These are phyloP conservation scores for Pichia scutulata DNA, from an alignment of 805 yeast genomes.

Conservation along the genomic window DNA sequence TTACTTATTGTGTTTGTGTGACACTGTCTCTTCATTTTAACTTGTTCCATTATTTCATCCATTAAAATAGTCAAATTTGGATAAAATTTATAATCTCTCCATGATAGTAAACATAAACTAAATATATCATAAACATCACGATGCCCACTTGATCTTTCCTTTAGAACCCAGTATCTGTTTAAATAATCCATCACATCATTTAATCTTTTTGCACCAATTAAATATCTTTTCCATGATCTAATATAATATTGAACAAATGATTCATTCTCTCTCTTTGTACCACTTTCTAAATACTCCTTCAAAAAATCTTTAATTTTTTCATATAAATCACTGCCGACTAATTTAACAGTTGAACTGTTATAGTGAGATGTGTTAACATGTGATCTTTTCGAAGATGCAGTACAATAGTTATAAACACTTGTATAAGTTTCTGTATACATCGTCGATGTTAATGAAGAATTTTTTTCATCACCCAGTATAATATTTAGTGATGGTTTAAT, in stretches of 20 bases:
- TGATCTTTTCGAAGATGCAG: conserved; percentile 54
- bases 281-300: conserved; percentile 44
- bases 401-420: conserved; percentile 89
- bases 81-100: conserved; percentile 80
- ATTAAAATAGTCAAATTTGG: conserved; percentile 54
- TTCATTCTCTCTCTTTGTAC: conserved; percentile 49
- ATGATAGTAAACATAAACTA: conserved; percentile 76
- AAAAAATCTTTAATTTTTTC: conserved; percentile 62
- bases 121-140: conserved; percentile 86
- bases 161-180: conserved; percentile 96
- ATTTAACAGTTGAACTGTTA: conserved; percentile 16
- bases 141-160: conserved; percentile 90
- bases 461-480: conserved; percentile 61
- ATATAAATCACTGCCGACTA: conserved; percentile 90
- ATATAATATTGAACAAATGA: conserved; percentile 77
- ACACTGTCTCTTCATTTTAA: conserved; percentile 73
- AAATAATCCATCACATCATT: conserved; percentile 92
- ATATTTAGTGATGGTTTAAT: conserved; percentile 70
- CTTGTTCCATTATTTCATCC: conserved; percentile 64
- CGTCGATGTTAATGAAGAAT: conserved; percentile 53
- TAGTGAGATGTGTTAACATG: conserved; percentile 13
- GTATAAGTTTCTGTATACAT: conserved; percentile 89
- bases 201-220: conserved; percentile 85
- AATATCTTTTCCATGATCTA: conserved; percentile 78
- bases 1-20: conserved; percentile 60